phyloP scores from a whole-genome alignment of 106 monocot species.

The Posidonia australis region DNA sequence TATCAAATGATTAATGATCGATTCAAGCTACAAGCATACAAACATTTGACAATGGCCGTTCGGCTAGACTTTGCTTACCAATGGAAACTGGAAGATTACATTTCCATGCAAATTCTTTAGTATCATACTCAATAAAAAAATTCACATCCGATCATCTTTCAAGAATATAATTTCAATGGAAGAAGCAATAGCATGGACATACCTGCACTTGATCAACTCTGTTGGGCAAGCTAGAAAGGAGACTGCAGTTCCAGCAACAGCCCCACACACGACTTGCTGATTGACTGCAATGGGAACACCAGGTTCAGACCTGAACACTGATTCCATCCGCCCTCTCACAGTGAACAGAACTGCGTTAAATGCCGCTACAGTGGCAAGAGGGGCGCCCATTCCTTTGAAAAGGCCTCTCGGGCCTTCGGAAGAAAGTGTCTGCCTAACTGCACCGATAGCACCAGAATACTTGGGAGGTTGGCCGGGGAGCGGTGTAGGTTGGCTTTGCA shows the following conservation, averaged over 20 bases:
- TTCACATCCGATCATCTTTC: background rate
- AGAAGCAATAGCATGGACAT: background rate
- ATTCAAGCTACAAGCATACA: too few species aligned
- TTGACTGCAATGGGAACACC: constrained; percentile 47
- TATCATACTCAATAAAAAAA: too few species aligned
- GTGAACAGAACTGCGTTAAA: constrained; percentile 91
- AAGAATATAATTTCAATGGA: background rate
- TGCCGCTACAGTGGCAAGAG: constrained; percentile 88
- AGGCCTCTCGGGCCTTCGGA: constrained; percentile 72
- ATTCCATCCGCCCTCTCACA: constrained; percentile 88
- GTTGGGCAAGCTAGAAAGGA: constrained; percentile 90
- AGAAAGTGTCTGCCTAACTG: constrained; percentile 73
- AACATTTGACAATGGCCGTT: too few species aligned
- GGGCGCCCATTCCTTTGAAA: constrained; percentile 97
- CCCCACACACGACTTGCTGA: constrained; percentile 75
- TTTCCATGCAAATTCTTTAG: too few species aligned
- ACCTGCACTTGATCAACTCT: constrained; percentile 93
- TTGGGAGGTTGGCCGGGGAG: constrained; percentile 54
- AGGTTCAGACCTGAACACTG: constrained; percentile 60
- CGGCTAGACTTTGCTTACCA: too few species aligned
- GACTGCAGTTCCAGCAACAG: constrained; percentile 81
- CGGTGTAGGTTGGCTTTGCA: constrained; percentile 74
- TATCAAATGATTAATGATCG: too few species aligned
- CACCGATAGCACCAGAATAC: constrained; percentile 70
- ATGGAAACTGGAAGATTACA: too few species aligned